Base-by-base conservation (phyloP, 345 rosid species). In the Lumnitzera racemosa region DNA sequence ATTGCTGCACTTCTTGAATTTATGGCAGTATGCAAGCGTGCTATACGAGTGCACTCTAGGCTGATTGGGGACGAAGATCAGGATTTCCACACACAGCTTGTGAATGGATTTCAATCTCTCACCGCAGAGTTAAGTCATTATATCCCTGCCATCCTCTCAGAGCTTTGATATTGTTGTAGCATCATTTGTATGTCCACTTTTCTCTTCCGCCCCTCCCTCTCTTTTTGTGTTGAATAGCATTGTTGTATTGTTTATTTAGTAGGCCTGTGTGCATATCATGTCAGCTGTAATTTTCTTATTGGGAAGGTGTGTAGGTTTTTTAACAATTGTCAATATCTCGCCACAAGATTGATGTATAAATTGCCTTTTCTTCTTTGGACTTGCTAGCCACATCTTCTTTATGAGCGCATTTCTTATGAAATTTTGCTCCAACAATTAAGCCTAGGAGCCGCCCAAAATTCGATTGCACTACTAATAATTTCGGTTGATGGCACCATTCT, bases 1-100 rank as follows among this genome's bases (percentile, higher is more conserved):
- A 94, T 94, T 13, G 99, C 99, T 0, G 97, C 99, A 12, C 86
- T 90, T 20, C 95, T 88, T 9, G 99, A 90, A 72, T 94, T 90
- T 80, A 94, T 90, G 99, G 99, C 96, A 1, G 99, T 94, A 57
- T 95, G 99, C 70, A 94, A 94, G 79, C 89, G 99, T 43, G 99
- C 97, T 25, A 90, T 95, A 17, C 83, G 99, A 47, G 96, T 95
- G 15, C 99, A 95, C 76, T 82, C 75, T 66, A 82, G 97, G 58
- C 74, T 95, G 71, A 95, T 95, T 2, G 99, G 99, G 49, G 97
- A 90, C 61, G 97, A 95, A 71, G 99, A 90, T 72, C 97, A 90
- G 61, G 99, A 95, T 61, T 95, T 95, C 69, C 97, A 95, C 82
- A 95, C 97, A 16, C 99, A 95, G 71, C 96, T 95, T 49, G 96